phyloP scores from a whole-genome alignment of 73 alveolate species.

The Blepharisma stoltei region DNA sequence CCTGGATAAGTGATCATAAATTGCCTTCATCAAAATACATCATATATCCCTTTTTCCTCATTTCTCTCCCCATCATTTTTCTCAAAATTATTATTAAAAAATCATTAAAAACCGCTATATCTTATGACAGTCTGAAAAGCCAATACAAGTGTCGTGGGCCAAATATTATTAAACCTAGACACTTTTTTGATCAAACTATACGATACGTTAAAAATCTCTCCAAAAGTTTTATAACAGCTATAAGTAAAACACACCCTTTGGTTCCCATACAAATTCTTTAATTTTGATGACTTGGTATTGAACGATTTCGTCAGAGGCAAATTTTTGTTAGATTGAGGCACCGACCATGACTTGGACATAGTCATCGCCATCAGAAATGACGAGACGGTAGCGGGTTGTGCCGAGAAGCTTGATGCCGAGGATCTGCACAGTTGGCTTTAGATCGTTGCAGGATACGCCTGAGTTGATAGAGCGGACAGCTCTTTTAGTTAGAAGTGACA shows the following conservation, averaged over 20 bases:
- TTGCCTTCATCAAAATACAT: not conserved
- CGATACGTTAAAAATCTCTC: not conserved
- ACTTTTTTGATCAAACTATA: not conserved
- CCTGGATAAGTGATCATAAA: not conserved
- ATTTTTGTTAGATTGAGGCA: not conserved
- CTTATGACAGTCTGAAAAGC: not conserved
- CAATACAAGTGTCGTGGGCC: not conserved
- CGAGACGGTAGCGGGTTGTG: not conserved
- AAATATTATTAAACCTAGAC: conserved; percentile 13
- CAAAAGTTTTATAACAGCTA: conserved; percentile 3
- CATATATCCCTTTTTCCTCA: too few relatives aligned
- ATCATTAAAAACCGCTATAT: too few relatives aligned
- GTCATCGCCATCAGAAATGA: conserved; percentile 1
- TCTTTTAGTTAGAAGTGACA: conserved; percentile 10
- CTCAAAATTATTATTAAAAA: too few relatives aligned
- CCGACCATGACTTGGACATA: conserved; percentile 1
- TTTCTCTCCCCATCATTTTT: too few relatives aligned
- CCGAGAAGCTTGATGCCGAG: conserved; percentile 1
- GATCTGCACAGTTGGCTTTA: not conserved
- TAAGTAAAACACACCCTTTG: conserved; percentile 22
- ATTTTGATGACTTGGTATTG: conserved; percentile 16
- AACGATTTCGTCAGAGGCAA: not conserved
- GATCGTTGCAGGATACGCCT: not conserved
- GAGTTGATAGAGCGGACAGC: not conserved
- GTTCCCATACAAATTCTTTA: not conserved